Evolutionary conservation across 768 basidiomycete genomes (phyloP), one percentile per base, ranked within the genome.

Genomic region (Russula lepida): DNA sequence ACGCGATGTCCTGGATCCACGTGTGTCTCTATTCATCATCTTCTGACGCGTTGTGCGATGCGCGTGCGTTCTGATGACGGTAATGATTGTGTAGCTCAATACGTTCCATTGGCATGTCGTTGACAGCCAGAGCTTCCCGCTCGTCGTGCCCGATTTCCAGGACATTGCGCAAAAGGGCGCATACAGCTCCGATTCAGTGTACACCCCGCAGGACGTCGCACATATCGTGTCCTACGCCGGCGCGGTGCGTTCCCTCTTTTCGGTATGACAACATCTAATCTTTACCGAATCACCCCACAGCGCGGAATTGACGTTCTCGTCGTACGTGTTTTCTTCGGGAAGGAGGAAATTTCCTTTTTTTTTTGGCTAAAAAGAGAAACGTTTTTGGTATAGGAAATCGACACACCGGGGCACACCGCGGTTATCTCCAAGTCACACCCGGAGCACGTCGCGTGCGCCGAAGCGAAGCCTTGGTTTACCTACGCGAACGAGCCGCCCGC

Each of bases 351-450:
- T n/a, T n/a, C n/a, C n/a, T n/a, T n/a, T n/a, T n/a, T n/a, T n/a
- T n/a, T n/a, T n/a, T n/a, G n/a, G n/a, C n/a, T n/a, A n/a, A n/a
- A n/a, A n/a, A n/a, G n/a, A 44, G 28, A 21, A 3, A 27, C 12
- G 8, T 8, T 0, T 30, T 8, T 91, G 23, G 4, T 90, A 25
- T 37, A 84, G 82, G 91, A 92, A 75, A 81, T 93, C 54, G 92
- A 92, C 69, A 88, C 81, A 2, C 92, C 92, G 0, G 92, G 91
- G 0, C 92, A 93, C 71, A 89, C 89, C 2, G 77, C 85, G 0
- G 72, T 77, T 32, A 85, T 94, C 41, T 78, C 77, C 2, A 66
- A 74, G 8, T 77, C 86, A 0, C 81, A 89, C 68, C 91, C 92
- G 0, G 86, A 92, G 32, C 81, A 83, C 59, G 71, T 93, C 41